Base-by-base conservation (phyloP, 192 early-diverging fungal genomes). In the Dissophora globulifera region DNA sequence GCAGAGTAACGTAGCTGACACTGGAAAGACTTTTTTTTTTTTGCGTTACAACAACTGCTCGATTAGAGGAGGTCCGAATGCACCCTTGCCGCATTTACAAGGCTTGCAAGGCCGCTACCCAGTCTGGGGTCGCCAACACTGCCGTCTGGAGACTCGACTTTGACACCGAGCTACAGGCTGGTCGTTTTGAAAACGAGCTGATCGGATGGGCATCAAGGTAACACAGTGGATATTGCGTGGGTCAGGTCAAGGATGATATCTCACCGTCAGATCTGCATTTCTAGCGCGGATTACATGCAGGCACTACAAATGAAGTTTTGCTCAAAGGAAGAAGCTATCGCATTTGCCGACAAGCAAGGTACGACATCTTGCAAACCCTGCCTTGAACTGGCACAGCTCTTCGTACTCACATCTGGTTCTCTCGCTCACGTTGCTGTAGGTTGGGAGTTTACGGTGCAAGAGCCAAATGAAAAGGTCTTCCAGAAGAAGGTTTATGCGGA, bases 321-420 rank as follows among this genome's bases (percentile, higher is more conserved):
- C 20, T 79, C 86, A 26, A 94, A 93, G 79, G 95, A 99, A 65
- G 93, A 92, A 32, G 95, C 97, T 26, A 86, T 97, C 58, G 76
- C 85, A 33, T 99, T 99, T 85, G 97, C 95, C n/a, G 94, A 97
- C 78, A 91, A 92, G 57, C 95, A 97, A n/a, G n/a, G n/a, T n/a
- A n/a, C n/a, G n/a, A n/a, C n/a, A n/a, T n/a, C n/a, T n/a, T n/a
- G n/a, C n/a, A n/a, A n/a, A n/a, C n/a, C n/a, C n/a, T n/a, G n/a
- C n/a, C n/a, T n/a, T n/a, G n/a, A n/a, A n/a, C n/a, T n/a, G n/a
- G n/a, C n/a, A n/a, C n/a, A n/a, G n/a, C n/a, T n/a, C n/a, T n/a
- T n/a, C 23, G 43, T n/a, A 17, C 43, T 45, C 4, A 45, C 17
- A 45, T 45, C 17, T 45, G 43, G 17, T n/a, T 13, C 12, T 17